Base-by-base conservation (phyloP, 306 rosid genomes). In the Prunus salicina region DNA sequence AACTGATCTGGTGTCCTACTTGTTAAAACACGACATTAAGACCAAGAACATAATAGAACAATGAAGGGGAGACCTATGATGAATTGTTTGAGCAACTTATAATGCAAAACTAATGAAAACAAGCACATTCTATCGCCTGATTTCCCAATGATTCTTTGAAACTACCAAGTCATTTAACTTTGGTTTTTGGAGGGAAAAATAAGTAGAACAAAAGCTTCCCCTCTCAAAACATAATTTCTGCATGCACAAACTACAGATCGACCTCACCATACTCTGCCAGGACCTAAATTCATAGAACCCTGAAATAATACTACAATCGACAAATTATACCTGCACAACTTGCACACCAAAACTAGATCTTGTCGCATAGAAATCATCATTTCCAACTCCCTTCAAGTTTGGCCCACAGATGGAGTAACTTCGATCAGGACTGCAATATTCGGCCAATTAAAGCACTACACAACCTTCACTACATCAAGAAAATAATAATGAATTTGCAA, bases 351-450 rank as follows among this genome's bases (percentile, higher is more conserved):
- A 90, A 82, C 90, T 92, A 64, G 97, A 92, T 80, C 82, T 91
- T 49, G 88, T 83, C 80, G 86, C 90, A 46, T 90, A 95, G 79
- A 87, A 88, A 69, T 92, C 97, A 68, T 90, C 92, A 74, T 79
- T 88, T 79, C 88, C 93, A 32, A 83, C 84, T 67, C 96, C 97
- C 80, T 92, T 95, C 75, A 86, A 81, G 84, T 79, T 89, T 78
- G 99, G 99, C 76, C 99, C 99, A 80, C 97, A 92, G 50, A 95
- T 69, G 78, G 87, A 88, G 86, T 95, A 95, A 81, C 96, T 95
- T 83, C 88, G 87, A 78, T 90, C 96, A 47, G 99, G 97, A 74
- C 97, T 95, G 95, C 85, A 84, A 78, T 61, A 67, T 41, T 22
- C 47, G 73, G 52, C 10, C 78, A 56, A 56, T 73, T 71, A 41